Conservation (phyloP, 108 stramenopile genomes). For the Cyclotella atomus region DNA sequence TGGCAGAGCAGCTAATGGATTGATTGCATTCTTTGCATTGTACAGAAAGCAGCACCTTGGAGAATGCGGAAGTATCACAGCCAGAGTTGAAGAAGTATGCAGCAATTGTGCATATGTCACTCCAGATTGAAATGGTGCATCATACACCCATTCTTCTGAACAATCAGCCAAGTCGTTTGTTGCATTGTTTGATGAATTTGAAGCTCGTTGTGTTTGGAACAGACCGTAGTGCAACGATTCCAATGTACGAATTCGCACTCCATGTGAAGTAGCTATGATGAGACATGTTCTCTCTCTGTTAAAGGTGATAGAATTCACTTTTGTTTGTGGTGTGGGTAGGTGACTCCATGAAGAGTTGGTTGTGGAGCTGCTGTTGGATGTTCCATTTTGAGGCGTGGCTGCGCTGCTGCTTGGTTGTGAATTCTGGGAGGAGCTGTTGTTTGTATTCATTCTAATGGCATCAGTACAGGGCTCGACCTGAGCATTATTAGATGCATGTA, state of each 20-base stretch:
- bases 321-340: slow-evolving; percentile 11
- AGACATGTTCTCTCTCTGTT: slow-evolving; percentile 47
- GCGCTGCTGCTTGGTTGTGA: neutral
- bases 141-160: slow-evolving; percentile 23
- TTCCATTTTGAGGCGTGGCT: slow-evolving; percentile 7
- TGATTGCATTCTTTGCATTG: slow-evolving; percentile 32
- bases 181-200: neutral
- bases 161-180: neutral
- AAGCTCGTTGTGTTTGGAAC: neutral
- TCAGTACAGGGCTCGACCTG: too few species aligned
- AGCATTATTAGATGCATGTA: too few species aligned
- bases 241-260: slow-evolving; percentile 43
- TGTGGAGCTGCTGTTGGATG: slow-evolving; percentile 12
- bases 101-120: slow-evolving; percentile 46
- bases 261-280: slow-evolving; percentile 40
- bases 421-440: neutral
- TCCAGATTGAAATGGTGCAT: slow-evolving; percentile 32
- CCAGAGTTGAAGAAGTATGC: slow-evolving; percentile 26
- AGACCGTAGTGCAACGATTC: slow-evolving; percentile 23
- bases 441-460: too few species aligned
- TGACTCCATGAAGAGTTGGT: slow-evolving; percentile 17
- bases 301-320: slow-evolving; percentile 41
- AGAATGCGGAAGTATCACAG: slow-evolving; percentile 31
- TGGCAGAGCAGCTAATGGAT: slow-evolving; percentile 33
- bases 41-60: slow-evolving; percentile 45